Percentiles rank a stretch among this genome's conserved stretches.
Conservation (phyloP, 257 asterid species). For the Eucommia ulmoides region DNA sequence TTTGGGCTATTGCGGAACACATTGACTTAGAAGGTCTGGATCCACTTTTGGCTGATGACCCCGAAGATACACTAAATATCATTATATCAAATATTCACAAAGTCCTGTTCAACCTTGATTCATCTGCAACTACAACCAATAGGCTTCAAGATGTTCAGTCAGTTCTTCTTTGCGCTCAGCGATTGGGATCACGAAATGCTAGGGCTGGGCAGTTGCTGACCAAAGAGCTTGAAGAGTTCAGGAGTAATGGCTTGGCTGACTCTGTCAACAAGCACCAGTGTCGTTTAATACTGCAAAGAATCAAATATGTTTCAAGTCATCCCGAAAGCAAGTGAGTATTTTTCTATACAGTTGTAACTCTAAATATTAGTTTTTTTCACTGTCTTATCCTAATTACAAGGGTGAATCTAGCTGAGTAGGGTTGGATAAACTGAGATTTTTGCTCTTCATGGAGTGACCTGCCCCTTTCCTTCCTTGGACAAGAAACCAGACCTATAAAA, state of each 20-base stretch:
- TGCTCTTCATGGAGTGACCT: too few relatives aligned
- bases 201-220: slow-evolving; percentile 75
- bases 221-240: slow-evolving; percentile 84
- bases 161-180: slow-evolving; percentile 76
- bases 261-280: slow-evolving; percentile 87
- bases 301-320: slow-evolving; percentile 58
- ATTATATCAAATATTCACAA: slow-evolving; percentile 58
- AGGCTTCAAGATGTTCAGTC: slow-evolving; percentile 89
- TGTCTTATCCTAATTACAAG: too few relatives aligned
- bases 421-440: too few relatives aligned
- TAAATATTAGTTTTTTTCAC: too few relatives aligned
- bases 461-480: too few relatives aligned
- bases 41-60: slow-evolving; percentile 86
- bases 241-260: slow-evolving; percentile 57
- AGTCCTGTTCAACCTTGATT: slow-evolving; percentile 58
- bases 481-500: too few relatives aligned
- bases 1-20: slow-evolving; percentile 86
- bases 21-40: slow-evolving; percentile 76
- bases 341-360: too few relatives aligned
- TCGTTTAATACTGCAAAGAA: slow-evolving; percentile 68
- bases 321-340: slow-evolving; percentile 62
- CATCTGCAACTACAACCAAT: slow-evolving; percentile 56
- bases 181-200: slow-evolving; percentile 73
- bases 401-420: too few relatives aligned
- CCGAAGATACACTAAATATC: slow-evolving; percentile 70